Conservation (phyloP, 176 grass and related monocot genomes). For the sorghum (Sorghum bicolor) region DNA sequence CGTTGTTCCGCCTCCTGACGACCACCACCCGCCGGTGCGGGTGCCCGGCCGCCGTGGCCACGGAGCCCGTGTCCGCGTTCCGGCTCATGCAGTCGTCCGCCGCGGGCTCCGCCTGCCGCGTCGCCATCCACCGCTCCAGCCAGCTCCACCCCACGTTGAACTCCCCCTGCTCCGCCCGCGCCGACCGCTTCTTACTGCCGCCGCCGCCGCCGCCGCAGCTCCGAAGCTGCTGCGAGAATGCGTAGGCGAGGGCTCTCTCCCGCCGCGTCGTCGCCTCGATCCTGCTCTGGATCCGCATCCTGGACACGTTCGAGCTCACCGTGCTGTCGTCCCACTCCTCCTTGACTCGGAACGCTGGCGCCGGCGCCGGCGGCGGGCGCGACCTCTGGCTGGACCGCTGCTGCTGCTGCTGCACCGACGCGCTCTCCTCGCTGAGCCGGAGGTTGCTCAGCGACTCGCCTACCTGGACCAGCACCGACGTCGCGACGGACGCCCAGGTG, state of each 20-base stretch:
- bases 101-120: slow-evolving; percentile 45
- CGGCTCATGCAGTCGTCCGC: slow-evolving; percentile 63
- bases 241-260: slow-evolving; percentile 87
- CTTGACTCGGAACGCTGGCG: slow-evolving; percentile 59
- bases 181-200: slow-evolving; percentile 53
- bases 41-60: neutral
- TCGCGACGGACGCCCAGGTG: slow-evolving; percentile 38
- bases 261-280: slow-evolving; percentile 89
- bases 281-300: slow-evolving; percentile 73
- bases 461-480: slow-evolving; percentile 76
- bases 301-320: slow-evolving; percentile 70
- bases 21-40: slow-evolving; percentile 48
- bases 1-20: slow-evolving; percentile 45
- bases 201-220: slow-evolving; percentile 29
- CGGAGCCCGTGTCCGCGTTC: slow-evolving; percentile 42
- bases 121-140: slow-evolving; percentile 99
- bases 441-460: slow-evolving; percentile 60
- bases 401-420: slow-evolving; percentile 55
- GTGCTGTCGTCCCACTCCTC: slow-evolving; percentile 99
- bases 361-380: neutral
- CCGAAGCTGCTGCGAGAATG: slow-evolving; percentile 94
- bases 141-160: slow-evolving; percentile 91
- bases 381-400: slow-evolving; percentile 27
- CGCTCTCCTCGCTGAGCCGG: slow-evolving; percentile 49
- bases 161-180: slow-evolving; percentile 46